Evolutionary conservation across 768 basidiomycete genomes (phyloP).

Genomic region (Psilocybe cubensis): DNA sequence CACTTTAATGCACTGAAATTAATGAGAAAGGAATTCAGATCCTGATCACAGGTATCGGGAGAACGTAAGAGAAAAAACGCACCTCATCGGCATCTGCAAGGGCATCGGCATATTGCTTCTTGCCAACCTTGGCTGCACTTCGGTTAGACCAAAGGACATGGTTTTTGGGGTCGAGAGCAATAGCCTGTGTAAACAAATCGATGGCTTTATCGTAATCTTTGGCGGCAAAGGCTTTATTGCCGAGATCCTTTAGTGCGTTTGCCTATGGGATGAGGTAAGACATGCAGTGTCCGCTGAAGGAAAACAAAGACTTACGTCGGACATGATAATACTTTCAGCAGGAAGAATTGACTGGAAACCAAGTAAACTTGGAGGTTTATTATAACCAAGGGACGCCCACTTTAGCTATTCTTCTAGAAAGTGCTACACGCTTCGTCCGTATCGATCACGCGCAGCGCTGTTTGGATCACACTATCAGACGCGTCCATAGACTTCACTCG

Average conservation of each 20-base stretch:
- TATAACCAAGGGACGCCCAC: conserved; percentile 12
- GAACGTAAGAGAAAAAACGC: conserved; percentile 22
- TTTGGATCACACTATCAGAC: neutral
- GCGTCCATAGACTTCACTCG: too few relatives aligned
- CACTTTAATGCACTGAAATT: conserved; percentile 69
- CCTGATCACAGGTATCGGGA: conserved; percentile 6
- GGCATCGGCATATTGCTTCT: conserved; percentile 76
- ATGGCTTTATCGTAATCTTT: conserved; percentile 92
- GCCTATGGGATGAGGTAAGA: conserved; percentile 30
- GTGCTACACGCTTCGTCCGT: conserved; percentile 27
- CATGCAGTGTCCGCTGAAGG: neutral
- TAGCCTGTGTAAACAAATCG: conserved; percentile 80
- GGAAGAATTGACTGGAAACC: neutral
- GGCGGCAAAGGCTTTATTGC: conserved; percentile 94
- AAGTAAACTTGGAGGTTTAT: conserved; percentile 7
- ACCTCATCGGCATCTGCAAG: conserved; percentile 92
- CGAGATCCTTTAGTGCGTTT: conserved; percentile 82
- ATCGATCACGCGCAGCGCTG: conserved; percentile 23
- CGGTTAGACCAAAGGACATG: conserved; percentile 93
- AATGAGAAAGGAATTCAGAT: conserved; percentile 4
- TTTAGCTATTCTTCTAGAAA: conserved; percentile 34
- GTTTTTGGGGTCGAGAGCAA: conserved; percentile 80
- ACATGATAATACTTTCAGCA: conserved; percentile 31
- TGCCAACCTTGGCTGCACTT: conserved; percentile 89
- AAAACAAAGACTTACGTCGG: conserved; percentile 36